These are phyloP conservation scores for Castanea crenata DNA, from an alignment of 306 rosid genomes.

Conservation along the genomic window DNA sequence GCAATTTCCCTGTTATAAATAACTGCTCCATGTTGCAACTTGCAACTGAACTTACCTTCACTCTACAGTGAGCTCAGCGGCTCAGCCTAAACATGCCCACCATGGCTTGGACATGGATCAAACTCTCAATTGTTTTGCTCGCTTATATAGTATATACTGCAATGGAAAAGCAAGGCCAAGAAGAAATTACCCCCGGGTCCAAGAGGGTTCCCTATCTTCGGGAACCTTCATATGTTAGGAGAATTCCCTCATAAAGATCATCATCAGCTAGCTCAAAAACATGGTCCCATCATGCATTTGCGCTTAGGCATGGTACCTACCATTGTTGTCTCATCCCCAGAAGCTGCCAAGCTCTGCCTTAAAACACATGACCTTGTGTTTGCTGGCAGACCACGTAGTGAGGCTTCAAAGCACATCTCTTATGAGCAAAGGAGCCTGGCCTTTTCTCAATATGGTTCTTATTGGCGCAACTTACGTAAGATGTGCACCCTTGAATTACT, in stretches of 20 bases:
- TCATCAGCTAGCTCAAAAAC: slow-evolving; percentile 39
- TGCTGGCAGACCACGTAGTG: slow-evolving; percentile 52
- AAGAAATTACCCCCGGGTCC: slow-evolving; percentile 70
- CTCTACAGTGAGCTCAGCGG: neutral
- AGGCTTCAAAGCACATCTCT: slow-evolving; percentile 35
- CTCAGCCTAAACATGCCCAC: neutral
- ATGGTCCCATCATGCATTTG: slow-evolving; percentile 62
- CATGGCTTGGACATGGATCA: slow-evolving; percentile 30
- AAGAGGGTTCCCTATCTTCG: slow-evolving; percentile 60
- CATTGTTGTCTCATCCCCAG: slow-evolving; percentile 63
- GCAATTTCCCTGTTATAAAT: too few species aligned
- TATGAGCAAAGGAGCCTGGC: slow-evolving; percentile 43
- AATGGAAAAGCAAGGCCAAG: slow-evolving; percentile 22
- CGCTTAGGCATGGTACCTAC: slow-evolving; percentile 49
- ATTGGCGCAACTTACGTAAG: slow-evolving; percentile 68
- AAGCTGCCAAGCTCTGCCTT: slow-evolving; percentile 54
- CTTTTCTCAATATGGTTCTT: slow-evolving; percentile 49
- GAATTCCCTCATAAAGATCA: slow-evolving; percentile 50
- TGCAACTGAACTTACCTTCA: too few species aligned
- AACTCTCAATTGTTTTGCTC: slow-evolving; percentile 29
- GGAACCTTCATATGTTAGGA: slow-evolving; percentile 53
- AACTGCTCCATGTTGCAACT: too few species aligned
- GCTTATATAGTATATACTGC: slow-evolving; percentile 26
- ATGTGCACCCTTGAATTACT: slow-evolving; percentile 65
- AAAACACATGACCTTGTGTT: slow-evolving; percentile 59